Base-by-base conservation (phyloP, 1,284 basidiomycete species). In the Gymnopus androsaceus region DNA sequence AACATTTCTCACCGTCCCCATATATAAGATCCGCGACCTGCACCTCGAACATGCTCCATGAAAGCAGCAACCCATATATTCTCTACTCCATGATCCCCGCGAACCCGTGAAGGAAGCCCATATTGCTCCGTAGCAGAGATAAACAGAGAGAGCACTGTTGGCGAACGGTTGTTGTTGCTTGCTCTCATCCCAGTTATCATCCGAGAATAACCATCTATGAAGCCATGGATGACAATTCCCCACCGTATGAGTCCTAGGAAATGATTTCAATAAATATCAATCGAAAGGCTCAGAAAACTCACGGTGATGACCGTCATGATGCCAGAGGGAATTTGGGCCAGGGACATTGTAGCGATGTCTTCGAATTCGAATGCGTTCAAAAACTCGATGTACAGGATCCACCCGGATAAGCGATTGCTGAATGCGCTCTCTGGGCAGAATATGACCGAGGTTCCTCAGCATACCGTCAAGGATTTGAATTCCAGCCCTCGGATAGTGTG, bases 171-270 rank as follows among this genome's bases (percentile, higher is more conserved):
- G 54, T 69, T 67, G 52, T 62, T 59, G 11, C 25, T 53, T 2
- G 61, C 66, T 2, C 59, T 49, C 15, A 74, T 57, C 1, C 61
- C 70, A 34, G 55, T 55, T 9, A 73, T n/a, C n/a, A n/a, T n/a
- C n/a, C 68, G 54, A 0, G 66, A 65, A 37, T 66, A 54, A 1
- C 71, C 70, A 60, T 74, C 72, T 21, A 72, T 64, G 49, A 72
- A 69, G 9, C 59, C 66, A 56, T 74, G 72, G 0, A 68, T 69
- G 28, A 73, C 66, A 17, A 73, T 65, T 40, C 69, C 67, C 62
- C 59, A 73, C 7, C 60, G 48, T 31, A 71, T 70, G 6, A 69
- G 60, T 19, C 66, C 66, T 58, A 30, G 37, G 17, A 38, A n/a
- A 38, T n/a, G n/a, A n/a, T n/a, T n/a, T n/a, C n/a, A 38, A 17